Conservation (phyloP, 768 basidiomycete genomes). For the Leccinum variicolor region DNA sequence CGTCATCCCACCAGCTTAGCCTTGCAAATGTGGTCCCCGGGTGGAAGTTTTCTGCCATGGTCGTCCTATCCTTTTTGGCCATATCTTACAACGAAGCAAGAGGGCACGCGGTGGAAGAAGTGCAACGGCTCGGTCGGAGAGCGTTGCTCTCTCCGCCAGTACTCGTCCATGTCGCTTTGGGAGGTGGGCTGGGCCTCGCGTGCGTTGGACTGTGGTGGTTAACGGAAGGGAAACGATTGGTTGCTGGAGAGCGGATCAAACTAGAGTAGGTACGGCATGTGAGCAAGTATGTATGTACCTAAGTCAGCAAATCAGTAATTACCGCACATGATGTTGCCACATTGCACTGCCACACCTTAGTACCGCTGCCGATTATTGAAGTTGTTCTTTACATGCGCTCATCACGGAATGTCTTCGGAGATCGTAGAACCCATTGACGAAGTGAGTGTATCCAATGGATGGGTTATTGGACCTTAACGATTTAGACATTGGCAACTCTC, state of each 20-base stretch:
- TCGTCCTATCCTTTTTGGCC: conserved; percentile 20
- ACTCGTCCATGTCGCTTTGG: conserved; percentile 26
- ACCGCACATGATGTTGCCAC: not conserved
- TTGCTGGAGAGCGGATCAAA: conserved; percentile 20
- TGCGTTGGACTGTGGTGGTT: conserved; percentile 31
- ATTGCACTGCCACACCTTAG: conserved; percentile 13
- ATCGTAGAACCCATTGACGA: conserved; percentile 30
- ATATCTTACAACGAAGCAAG: conserved; percentile 20
- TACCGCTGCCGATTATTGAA: no score
- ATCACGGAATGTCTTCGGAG: conserved; percentile 26
- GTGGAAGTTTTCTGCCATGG: conserved; percentile 25
- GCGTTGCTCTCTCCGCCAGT: conserved; percentile 22
- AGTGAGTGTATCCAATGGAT: conserved; percentile 19
- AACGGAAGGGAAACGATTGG: conserved; percentile 23
- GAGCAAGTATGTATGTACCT: not conserved
- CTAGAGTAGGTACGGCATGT: conserved; percentile 13
- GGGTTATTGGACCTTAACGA: not conserved
- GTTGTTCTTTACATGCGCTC: not conserved
- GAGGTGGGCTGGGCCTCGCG: conserved; percentile 21
- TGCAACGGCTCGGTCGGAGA: conserved; percentile 9
- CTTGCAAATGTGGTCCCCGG: conserved; percentile 18
- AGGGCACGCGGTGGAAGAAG: conserved; percentile 12
- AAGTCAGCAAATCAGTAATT: no score
- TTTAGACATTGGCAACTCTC: conserved; percentile 9
- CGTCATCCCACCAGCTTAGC: conserved; percentile 11